Conservation (phyloP, 257 asterid genomes). For the Nicotiana obtusifolia region DNA sequence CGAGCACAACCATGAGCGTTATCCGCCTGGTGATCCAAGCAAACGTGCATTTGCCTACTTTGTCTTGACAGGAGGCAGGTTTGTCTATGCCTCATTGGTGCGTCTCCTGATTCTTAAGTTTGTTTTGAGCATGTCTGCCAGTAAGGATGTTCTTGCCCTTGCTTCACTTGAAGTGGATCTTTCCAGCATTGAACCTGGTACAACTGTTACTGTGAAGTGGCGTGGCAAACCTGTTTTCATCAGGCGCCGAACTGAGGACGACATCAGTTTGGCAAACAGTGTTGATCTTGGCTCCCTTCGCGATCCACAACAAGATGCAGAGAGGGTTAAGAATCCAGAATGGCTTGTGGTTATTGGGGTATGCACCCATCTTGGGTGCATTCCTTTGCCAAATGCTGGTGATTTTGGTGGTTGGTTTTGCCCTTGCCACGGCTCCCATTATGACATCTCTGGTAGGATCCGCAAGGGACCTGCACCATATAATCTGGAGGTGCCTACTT, state of each 20-base stretch:
- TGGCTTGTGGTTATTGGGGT: conserved; percentile 90
- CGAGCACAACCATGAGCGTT: conserved; percentile 78
- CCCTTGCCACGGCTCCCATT: conserved; percentile 92
- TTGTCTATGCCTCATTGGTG: conserved; percentile 76
- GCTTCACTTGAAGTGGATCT: conserved; percentile 87
- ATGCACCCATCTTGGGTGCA: conserved; percentile 88
- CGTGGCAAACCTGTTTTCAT: conserved; percentile 95
- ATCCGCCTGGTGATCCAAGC: conserved; percentile 84
- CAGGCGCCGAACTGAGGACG: conserved; percentile 74
- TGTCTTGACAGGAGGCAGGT: conserved; percentile 84
- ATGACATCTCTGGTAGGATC: conserved; percentile 87
- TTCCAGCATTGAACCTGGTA: conserved; percentile 79
- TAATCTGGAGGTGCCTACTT: conserved; percentile 87
- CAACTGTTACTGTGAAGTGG: conserved; percentile 93
- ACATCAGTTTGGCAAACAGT: conserved; percentile 68
- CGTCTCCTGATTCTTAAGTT: conserved; percentile 83
- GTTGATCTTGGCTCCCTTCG: conserved; percentile 65
- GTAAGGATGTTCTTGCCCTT: conserved; percentile 85
- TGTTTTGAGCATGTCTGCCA: conserved; percentile 93
- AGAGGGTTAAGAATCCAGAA: conserved; percentile 76
- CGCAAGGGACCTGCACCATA: conserved; percentile 87
- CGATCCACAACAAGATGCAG: conserved; percentile 83
- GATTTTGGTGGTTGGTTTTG: conserved; percentile 96
- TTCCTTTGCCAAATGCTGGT: conserved; percentile 94
- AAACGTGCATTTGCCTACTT: conserved; percentile 88